Evolutionary conservation across 2,329 filamentous ascomycete genomes (phyloP).

Genomic region (Talaromyces sp.): DNA sequence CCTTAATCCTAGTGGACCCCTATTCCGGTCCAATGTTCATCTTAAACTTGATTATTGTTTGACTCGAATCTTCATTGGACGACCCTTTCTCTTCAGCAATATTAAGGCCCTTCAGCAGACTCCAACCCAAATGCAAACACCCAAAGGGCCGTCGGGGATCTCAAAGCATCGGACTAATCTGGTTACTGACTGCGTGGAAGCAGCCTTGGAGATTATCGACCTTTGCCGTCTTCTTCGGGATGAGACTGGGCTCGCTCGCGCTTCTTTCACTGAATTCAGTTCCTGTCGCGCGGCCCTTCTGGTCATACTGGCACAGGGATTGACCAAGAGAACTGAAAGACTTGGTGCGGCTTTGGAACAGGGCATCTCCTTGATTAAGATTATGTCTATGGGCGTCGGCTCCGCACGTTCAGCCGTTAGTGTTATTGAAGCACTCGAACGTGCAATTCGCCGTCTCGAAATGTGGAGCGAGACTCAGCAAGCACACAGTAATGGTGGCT

Average conservation of each 20-base stretch:
- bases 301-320: slow-evolving; percentile 47
- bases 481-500: slow-evolving; percentile 33
- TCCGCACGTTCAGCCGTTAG: slow-evolving; percentile 57
- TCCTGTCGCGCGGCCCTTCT: slow-evolving; percentile 58
- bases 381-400: slow-evolving; percentile 57
- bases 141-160: slow-evolving; percentile 34
- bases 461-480: slow-evolving; percentile 43
- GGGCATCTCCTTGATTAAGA: slow-evolving; percentile 55
- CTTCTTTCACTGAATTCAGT: slow-evolving; percentile 60
- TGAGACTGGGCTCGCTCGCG: slow-evolving; percentile 57
- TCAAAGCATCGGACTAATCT: slow-evolving; percentile 43
- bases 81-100: slow-evolving; percentile 55
- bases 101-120: slow-evolving; percentile 33
- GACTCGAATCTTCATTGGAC: slow-evolving; percentile 57
- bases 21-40: slow-evolving; percentile 55
- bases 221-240: slow-evolving; percentile 54
- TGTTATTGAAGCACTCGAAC: slow-evolving; percentile 57
- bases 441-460: slow-evolving; percentile 51
- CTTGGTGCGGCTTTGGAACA: slow-evolving; percentile 53
- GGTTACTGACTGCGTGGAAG: slow-evolving; percentile 57
- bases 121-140: slow-evolving; percentile 17
- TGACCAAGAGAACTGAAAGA: slow-evolving; percentile 44
- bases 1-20: slow-evolving; percentile 42
- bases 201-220: slow-evolving; percentile 55
- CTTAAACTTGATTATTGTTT: slow-evolving; percentile 58